phyloP scores from a whole-genome alignment of 805 yeast species.

The Monosporozyma aquatica region DNA sequence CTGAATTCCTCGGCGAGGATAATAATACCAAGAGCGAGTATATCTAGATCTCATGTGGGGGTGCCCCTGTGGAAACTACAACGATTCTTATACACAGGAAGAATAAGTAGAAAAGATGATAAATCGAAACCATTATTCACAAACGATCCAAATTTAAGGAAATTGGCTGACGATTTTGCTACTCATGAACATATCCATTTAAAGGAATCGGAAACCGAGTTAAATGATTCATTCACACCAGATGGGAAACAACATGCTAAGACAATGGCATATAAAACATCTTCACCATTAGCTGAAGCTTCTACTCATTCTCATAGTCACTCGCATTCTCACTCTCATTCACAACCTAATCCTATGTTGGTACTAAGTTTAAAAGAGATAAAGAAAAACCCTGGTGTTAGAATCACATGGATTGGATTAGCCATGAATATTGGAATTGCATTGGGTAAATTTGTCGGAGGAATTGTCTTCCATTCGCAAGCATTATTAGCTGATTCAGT shows the following conservation, averaged over 20 bases:
- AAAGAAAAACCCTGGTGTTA: constrained; percentile 69
- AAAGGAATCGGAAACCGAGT: constrained; percentile 36
- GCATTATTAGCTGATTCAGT: constrained; percentile 90
- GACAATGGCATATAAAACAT: constrained; percentile 23
- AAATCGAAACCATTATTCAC: constrained; percentile 9
- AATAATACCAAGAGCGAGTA: too few relatives aligned
- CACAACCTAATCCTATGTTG: constrained; percentile 27
- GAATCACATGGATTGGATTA: constrained; percentile 89
- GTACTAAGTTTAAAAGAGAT: constrained; percentile 37
- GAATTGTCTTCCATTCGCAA: constrained; percentile 87
- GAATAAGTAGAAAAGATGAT: neutral
- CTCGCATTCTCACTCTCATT: constrained; percentile 31
- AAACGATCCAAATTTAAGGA: constrained; percentile 13
- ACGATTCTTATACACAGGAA: too few relatives aligned
- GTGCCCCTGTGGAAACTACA: too few relatives aligned
- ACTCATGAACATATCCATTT: constrained; percentile 35
- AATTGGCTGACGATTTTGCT: constrained; percentile 13
- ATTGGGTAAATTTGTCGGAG: constrained; percentile 77
- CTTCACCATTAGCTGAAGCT: constrained; percentile 15
- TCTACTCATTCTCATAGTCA: constrained; percentile 15
- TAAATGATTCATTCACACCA: constrained; percentile 33
- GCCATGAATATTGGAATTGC: constrained; percentile 82
- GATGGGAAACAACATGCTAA: constrained; percentile 21
- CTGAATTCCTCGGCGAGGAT: too few relatives aligned
- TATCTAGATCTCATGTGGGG: too few relatives aligned